phyloP scores from a whole-genome alignment of 257 asterid species.

The Nicotiana undulata region DNA sequence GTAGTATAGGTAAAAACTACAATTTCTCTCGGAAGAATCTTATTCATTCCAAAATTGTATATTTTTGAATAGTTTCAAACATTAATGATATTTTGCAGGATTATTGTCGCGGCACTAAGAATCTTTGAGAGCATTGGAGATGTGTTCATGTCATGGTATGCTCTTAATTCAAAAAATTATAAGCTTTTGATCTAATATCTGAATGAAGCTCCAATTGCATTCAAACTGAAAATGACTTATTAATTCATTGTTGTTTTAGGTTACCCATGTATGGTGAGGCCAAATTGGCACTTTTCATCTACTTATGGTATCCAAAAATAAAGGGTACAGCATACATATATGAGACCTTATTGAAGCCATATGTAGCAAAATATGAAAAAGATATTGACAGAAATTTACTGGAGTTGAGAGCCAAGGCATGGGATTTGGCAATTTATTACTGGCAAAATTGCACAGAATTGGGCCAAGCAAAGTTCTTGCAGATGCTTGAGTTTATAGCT shows the following conservation, averaged over 20 bases:
- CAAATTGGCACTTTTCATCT: constrained; percentile 81
- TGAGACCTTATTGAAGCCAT: constrained; percentile 55
- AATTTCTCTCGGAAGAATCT: neutral
- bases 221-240: neutral
- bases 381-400: constrained; percentile 54
- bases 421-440: constrained; percentile 67
- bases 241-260: constrained; percentile 30
- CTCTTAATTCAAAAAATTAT: neutral
- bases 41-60: neutral
- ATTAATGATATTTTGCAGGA: constrained; percentile 33
- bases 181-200: neutral
- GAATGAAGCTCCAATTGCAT: neutral
- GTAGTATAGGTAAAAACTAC: neutral
- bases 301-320: constrained; percentile 85
- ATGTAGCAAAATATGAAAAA: constrained; percentile 47
- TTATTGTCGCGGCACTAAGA: constrained; percentile 58
- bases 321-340: constrained; percentile 64
- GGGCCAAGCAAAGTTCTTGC: constrained; percentile 56
- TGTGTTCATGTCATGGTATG: constrained; percentile 68
- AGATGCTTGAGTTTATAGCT: constrained; percentile 46
- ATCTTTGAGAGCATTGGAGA: constrained; percentile 62
- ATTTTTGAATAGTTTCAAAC: neutral
- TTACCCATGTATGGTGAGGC: constrained; percentile 83
- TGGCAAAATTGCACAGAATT: constrained; percentile 75
- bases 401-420: constrained; percentile 58